A percentile compares a stretch with the other conserved stretches of the same genome.
These are phyloP conservation scores for Circinella minor DNA, from an alignment of 371 early-diverging fungal species.

Conservation along the genomic window DNA sequence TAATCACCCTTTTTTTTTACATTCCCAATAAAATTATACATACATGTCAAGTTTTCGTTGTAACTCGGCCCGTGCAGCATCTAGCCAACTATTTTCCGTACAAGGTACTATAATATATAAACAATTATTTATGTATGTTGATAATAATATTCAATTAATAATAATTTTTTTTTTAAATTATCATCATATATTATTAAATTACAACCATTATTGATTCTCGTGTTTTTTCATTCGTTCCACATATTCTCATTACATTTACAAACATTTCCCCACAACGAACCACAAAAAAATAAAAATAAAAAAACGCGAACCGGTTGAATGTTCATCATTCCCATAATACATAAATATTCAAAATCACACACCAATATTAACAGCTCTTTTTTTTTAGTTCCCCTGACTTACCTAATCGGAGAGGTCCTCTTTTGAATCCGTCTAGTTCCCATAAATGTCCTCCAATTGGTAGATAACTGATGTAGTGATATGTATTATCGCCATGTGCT, in stretches of 20 bases:
- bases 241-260: background rate
- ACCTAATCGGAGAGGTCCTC: slow-evolving; percentile 42
- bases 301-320: too few species aligned
- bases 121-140: too few species aligned
- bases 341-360: background rate
- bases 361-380: background rate
- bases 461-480: slow-evolving; percentile 49
- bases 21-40: slow-evolving; percentile 1
- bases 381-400: slow-evolving; percentile 3
- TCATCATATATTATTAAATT: too few species aligned
- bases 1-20: too few species aligned
- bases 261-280: background rate
- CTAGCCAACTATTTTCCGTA: slow-evolving; percentile 30
- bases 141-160: background rate
- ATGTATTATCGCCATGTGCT: slow-evolving; percentile 22
- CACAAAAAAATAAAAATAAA: background rate
- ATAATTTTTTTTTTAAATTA: background rate
- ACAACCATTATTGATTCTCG: background rate
- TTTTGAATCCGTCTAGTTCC: slow-evolving; percentile 57
- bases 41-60: slow-evolving; percentile 29
- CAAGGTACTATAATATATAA: slow-evolving; percentile 20
- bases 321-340: background rate
- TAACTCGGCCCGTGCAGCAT: slow-evolving; percentile 25
- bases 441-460: slow-evolving; percentile 45
- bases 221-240: background rate